These are phyloP conservation scores for Sphaerostilbella broomeana DNA, from an alignment of 2,329 filamentous ascomycete genomes.

Conservation along the genomic window DNA sequence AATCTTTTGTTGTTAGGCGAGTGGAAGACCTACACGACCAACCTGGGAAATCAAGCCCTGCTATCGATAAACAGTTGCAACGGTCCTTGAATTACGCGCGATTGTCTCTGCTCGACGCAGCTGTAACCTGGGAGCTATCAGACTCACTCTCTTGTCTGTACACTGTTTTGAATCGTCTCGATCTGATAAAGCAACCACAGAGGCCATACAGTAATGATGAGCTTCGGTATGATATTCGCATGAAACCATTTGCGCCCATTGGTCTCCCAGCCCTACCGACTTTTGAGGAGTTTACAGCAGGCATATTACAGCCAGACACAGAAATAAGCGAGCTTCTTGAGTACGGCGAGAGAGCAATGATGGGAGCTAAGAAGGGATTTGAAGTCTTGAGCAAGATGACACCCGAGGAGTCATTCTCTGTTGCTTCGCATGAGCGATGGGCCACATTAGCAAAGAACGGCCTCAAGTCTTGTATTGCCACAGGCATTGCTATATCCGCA, in stretches of 20 bases:
- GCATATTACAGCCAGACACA: constrained; percentile 35
- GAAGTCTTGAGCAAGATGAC: constrained; percentile 49
- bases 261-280: constrained; percentile 60
- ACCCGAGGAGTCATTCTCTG: constrained; percentile 47
- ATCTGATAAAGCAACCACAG: constrained; percentile 42
- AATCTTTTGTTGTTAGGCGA: constrained; percentile 50
- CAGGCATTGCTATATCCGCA: constrained; percentile 56
- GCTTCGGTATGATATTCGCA: constrained; percentile 73
- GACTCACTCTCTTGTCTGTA: constrained; percentile 57
- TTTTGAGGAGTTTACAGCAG: constrained; percentile 51
- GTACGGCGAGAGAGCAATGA: constrained; percentile 40
- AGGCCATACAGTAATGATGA: constrained; percentile 61
- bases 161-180: constrained; percentile 54
- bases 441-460: constrained; percentile 50
- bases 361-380: constrained; percentile 47
- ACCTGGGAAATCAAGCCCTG: constrained; percentile 15
- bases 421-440: constrained; percentile 57
- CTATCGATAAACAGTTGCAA: constrained; percentile 37
- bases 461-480: constrained; percentile 64
- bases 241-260: constrained; percentile 73
- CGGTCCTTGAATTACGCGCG: constrained; percentile 51
- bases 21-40: constrained; percentile 25
- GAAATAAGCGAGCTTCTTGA: constrained; percentile 36
- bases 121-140: constrained; percentile 53
- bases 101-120: constrained; percentile 56